These are phyloP conservation scores for Parathielavia appendiculata DNA, from an alignment of 495 filamentous ascomycete genomes.

Conservation along the genomic window DNA sequence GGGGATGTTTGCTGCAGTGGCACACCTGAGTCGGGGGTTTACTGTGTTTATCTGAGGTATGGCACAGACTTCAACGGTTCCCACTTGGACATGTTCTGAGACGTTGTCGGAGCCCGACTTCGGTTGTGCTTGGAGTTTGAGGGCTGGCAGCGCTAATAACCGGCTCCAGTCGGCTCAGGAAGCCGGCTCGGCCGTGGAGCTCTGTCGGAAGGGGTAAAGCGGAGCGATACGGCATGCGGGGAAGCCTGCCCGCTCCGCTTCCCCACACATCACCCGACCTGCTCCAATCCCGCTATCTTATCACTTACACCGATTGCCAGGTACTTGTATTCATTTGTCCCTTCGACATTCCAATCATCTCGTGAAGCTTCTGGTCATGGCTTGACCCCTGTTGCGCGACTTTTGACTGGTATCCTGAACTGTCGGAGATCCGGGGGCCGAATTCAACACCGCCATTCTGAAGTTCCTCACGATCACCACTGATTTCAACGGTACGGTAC, in stretches of 20 bases:
- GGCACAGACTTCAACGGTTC: background rate
- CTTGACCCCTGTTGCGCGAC: background rate
- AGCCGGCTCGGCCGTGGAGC: background rate
- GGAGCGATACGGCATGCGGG: conserved; percentile 15
- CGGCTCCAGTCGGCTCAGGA: conserved; percentile 18
- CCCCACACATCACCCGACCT: conserved; percentile 11
- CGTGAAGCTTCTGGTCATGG: background rate
- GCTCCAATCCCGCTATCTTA: conserved; percentile 18
- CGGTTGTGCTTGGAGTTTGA: background rate
- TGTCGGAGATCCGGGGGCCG: background rate
- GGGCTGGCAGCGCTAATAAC: background rate
- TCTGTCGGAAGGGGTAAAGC: conserved; percentile 12
- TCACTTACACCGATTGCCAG: conserved; percentile 19
- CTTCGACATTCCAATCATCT: background rate
- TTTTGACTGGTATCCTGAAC: background rate
- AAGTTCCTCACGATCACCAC: background rate
- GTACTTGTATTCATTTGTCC: background rate
- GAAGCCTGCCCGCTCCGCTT: conserved; percentile 9
- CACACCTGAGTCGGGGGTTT: background rate
- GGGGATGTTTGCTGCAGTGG: background rate
- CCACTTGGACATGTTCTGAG: background rate
- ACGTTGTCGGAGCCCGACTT: too few relatives aligned
- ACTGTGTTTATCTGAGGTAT: background rate
- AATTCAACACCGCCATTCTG: background rate
- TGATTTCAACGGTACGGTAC: too few relatives aligned